phyloP scores from a whole-genome alignment of 352 stramenopile genomes.

The Phytophthora lateralis region DNA sequence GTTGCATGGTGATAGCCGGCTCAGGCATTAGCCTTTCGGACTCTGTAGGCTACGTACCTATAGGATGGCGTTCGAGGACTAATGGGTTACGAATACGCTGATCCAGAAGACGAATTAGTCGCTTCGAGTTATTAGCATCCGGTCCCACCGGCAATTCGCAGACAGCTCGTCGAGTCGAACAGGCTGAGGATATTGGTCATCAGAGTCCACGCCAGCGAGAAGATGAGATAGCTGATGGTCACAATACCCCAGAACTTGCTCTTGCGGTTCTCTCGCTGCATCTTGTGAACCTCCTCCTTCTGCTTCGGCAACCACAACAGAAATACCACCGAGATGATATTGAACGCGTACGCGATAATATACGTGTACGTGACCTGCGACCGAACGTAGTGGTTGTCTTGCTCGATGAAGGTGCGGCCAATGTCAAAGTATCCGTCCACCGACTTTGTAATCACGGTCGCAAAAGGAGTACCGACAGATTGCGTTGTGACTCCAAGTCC shows the following conservation, averaged over 20 bases:
- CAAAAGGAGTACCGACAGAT: constrained; percentile 47
- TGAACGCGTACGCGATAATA: constrained; percentile 54
- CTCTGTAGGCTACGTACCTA: too few species aligned
- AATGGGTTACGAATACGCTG: too few species aligned
- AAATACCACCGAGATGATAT: constrained; percentile 47
- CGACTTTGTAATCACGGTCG: constrained; percentile 55
- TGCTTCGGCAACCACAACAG: constrained; percentile 50
- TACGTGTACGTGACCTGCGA: constrained; percentile 56
- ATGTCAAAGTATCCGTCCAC: constrained; percentile 59
- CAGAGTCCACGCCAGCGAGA: too few species aligned
- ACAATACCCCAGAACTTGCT: constrained; percentile 42
- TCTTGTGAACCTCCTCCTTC: constrained; percentile 46
- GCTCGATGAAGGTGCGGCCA: constrained; percentile 36
- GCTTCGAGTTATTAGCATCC: too few species aligned
- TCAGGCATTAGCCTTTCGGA: too few species aligned
- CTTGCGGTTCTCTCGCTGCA: constrained; percentile 40
- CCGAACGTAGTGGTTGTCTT: constrained; percentile 44
- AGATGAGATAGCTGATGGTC: constrained; percentile 40
- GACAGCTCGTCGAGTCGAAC: too few species aligned
- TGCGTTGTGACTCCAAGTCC: constrained; percentile 42
- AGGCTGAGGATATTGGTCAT: too few species aligned
- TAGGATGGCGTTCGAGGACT: too few species aligned
- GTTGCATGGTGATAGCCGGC: too few species aligned
- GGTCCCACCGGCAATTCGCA: too few species aligned
- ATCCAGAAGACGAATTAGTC: too few species aligned